Percentiles rank a stretch among this genome's conserved stretches.
Evolutionary conservation across 129 eudicot genomes (phyloP).

Genomic region (Chrysanthemum lavandulifolium): DNA sequence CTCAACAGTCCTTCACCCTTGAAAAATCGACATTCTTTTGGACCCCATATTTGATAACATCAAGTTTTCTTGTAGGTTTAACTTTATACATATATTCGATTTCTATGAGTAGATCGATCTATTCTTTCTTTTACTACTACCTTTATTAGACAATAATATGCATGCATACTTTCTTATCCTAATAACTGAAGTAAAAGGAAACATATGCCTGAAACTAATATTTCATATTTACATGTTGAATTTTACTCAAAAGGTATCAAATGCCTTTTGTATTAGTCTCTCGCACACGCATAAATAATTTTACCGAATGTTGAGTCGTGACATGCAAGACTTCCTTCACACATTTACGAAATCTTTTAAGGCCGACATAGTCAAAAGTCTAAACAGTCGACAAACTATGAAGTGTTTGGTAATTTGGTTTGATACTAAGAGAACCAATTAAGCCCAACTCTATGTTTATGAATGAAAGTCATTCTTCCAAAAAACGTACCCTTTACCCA

Average conservation of each 20-base stretch:
- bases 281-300: neutral
- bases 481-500: too few species aligned
- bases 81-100: neutral
- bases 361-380: neutral
- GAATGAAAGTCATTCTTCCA: too few species aligned
- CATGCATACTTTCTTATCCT: neutral
- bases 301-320: neutral
- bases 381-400: too few species aligned
- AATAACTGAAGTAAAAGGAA: neutral
- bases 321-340: neutral
- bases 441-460: too few species aligned
- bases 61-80: neutral
- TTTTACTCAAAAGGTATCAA: neutral
- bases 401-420: too few species aligned
- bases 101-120: too few species aligned
- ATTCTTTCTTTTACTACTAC: too few species aligned
- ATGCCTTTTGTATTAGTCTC: neutral
- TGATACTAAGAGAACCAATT: too few species aligned
- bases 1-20: neutral
- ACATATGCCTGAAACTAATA: neutral
- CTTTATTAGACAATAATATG: neutral
- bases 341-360: neutral
- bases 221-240: neutral
- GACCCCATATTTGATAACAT: neutral
- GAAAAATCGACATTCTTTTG: conserved; percentile 3